Conservation (phyloP, 202 grass and related monocot genomes). For the Alloteropsis angusta region DNA sequence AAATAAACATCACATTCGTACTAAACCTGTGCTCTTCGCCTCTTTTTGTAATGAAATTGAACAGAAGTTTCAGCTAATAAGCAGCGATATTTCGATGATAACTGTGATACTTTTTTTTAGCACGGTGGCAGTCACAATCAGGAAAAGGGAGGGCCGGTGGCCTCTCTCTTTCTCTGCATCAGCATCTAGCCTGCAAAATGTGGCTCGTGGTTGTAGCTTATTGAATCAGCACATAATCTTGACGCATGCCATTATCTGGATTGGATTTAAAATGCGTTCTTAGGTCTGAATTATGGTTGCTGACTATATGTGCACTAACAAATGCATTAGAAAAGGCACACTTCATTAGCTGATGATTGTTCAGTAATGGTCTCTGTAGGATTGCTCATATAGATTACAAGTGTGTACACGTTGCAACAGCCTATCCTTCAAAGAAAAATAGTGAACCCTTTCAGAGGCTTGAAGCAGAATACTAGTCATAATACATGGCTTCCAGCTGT, state of each 20-base stretch:
- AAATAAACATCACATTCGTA: slow-evolving; percentile 21
- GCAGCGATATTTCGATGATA: neutral
- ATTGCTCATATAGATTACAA: neutral
- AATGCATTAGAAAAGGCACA: neutral
- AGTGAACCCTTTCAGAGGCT: neutral
- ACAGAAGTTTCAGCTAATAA: neutral
- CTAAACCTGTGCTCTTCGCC: neutral
- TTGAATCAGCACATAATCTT: slow-evolving; percentile 1
- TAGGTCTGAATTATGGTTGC: neutral
- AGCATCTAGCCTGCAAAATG: slow-evolving; percentile 22
- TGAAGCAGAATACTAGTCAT: neutral
- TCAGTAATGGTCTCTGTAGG: neutral
- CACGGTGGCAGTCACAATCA: slow-evolving; percentile 26
- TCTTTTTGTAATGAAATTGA: neutral
- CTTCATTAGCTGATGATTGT: neutral
- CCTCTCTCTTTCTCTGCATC: slow-evolving; percentile 27
- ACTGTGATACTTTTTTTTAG: neutral
- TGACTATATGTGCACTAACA: neutral
- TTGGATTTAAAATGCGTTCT: neutral
- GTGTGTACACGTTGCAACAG: neutral
- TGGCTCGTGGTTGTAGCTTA: neutral
- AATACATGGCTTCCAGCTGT: neutral
- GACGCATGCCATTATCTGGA: slow-evolving; percentile 2
- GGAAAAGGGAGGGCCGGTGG: slow-evolving; percentile 10
- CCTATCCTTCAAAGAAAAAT: neutral